These are phyloP conservation scores for Cercospora sp. DNA, from an alignment of 2,329 filamentous ascomycete genomes.

Conservation along the genomic window DNA sequence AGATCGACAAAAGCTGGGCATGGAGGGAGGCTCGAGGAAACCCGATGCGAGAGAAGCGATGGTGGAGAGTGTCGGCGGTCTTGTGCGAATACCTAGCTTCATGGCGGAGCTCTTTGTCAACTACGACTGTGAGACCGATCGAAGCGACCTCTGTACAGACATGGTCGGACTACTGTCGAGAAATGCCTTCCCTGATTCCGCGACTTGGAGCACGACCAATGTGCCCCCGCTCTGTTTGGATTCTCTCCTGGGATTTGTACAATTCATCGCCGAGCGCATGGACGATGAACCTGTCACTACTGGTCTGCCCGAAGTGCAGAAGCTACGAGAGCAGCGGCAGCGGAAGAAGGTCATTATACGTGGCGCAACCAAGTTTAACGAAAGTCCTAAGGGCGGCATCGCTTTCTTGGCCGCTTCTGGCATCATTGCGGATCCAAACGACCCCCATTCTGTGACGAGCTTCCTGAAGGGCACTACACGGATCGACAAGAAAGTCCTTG, in stretches of 20 bases:
- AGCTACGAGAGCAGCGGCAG: conserved; percentile 69
- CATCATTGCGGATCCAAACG: conserved; percentile 73
- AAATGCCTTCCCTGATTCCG: conserved; percentile 94
- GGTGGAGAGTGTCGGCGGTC: conserved; percentile 91
- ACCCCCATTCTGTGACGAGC: conserved; percentile 75
- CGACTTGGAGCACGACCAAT: conserved; percentile 98
- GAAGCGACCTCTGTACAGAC: conserved; percentile 90
- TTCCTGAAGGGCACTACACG: conserved; percentile 87
- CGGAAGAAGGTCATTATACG: conserved; percentile 87
- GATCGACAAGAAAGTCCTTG: conserved; percentile 85
- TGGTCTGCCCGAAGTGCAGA: conserved; percentile 64
- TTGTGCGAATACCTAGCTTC: conserved; percentile 90
- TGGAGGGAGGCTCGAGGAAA: conserved; percentile 88
- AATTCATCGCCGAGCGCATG: conserved; percentile 85
- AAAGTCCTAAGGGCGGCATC: conserved; percentile 85
- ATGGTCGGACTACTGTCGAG: conserved; percentile 89
- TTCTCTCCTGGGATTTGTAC: conserved; percentile 84
- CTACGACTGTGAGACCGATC: conserved; percentile 93
- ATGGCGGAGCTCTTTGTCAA: conserved; percentile 96
- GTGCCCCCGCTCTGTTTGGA: conserved; percentile 94
- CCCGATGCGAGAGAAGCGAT: conserved; percentile 96
- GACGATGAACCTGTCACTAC: conserved; percentile 66
- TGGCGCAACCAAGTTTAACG: conserved; percentile 89
- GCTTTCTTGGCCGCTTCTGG: conserved; percentile 82
- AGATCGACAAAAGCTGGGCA: conserved; percentile 85